Evolutionary conservation across 2,329 filamentous ascomycete species (phyloP).

Genomic region (Penicillium italicum): DNA sequence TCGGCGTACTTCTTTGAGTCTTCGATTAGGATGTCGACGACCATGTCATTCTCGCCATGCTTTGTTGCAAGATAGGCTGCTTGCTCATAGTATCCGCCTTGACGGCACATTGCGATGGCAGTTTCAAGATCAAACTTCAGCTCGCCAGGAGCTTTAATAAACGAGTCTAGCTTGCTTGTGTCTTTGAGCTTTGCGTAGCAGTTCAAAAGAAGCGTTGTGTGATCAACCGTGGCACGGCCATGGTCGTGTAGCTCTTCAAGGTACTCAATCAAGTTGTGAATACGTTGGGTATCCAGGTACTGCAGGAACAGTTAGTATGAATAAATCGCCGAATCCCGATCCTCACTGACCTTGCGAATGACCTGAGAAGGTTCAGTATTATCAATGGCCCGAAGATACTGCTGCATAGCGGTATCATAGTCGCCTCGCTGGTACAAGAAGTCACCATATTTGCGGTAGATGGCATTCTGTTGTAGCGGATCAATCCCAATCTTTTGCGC

Average conservation of each 20-base stretch:
- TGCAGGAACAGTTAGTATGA: constrained; percentile 35
- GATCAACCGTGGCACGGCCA: constrained; percentile 86
- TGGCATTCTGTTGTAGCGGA: constrained; percentile 76
- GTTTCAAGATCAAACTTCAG: constrained; percentile 96
- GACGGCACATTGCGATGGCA: constrained; percentile 93
- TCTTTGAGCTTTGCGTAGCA: constrained; percentile 98
- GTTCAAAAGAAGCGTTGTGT: constrained; percentile 90
- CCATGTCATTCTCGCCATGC: constrained; percentile 87
- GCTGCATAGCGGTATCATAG: constrained; percentile 98
- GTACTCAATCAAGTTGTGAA: constrained; percentile 96
- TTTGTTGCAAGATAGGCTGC: constrained; percentile 93
- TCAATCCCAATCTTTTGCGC: constrained; percentile 86
- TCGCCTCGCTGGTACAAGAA: constrained; percentile 92
- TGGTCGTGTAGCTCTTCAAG: constrained; percentile 94
- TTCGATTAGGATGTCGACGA: constrained; percentile 93
- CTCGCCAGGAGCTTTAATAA: constrained; percentile 86
- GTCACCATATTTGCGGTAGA: constrained; percentile 91
- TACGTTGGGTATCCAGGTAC: constrained; percentile 94
- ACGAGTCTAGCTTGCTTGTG: constrained; percentile 90
- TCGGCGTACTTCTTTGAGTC: constrained; percentile 88
- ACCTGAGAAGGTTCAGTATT: constrained; percentile 95
- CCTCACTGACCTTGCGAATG: constrained; percentile 69
- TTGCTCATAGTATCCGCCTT: constrained; percentile 95
- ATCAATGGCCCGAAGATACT: constrained; percentile 93
- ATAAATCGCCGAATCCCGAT: not conserved